A percentile compares a stretch with the other conserved stretches of the same genome.
These are phyloP conservation scores for Debaryomyces castellii DNA, from an alignment of 805 yeast genomes.

Conservation along the genomic window DNA sequence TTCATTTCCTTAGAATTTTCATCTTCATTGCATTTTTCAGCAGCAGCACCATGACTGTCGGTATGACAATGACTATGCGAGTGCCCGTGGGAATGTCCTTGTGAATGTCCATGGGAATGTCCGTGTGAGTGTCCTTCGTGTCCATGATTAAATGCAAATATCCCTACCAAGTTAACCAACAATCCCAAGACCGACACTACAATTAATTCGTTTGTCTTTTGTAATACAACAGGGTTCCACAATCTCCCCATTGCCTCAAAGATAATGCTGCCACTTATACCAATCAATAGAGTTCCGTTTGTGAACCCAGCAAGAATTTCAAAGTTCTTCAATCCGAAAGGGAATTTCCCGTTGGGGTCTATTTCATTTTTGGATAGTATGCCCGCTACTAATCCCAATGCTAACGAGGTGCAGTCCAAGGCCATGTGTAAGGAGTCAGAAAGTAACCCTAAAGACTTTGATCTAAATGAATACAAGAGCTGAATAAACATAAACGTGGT, in stretches of 20 bases:
- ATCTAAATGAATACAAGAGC: constrained; percentile 84
- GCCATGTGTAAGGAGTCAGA: constrained; percentile 98
- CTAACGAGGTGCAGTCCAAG: constrained; percentile 85
- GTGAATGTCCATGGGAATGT: constrained; percentile 26
- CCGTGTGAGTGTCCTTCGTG: constrained; percentile 46
- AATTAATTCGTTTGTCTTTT: constrained; percentile 78
- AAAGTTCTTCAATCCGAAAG: constrained; percentile 78
- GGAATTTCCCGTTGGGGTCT: constrained; percentile 64
- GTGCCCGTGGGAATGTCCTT: constrained; percentile 41
- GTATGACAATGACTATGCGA: constrained; percentile 33
- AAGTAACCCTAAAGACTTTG: constrained; percentile 85
- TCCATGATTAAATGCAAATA: constrained; percentile 91
- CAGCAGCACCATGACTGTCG: constrained; percentile 7
- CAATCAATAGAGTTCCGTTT: constrained; percentile 83
- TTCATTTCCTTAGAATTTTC: constrained; percentile 24
- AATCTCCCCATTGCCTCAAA: constrained; percentile 85
- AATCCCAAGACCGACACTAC: constrained; percentile 85
- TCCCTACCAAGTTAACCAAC: constrained; percentile 86
- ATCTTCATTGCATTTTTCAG: constrained; percentile 9
- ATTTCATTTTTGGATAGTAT: constrained; percentile 42
- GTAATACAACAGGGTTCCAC: constrained; percentile 70
- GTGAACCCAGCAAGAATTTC: constrained; percentile 95
- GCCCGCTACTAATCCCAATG: constrained; percentile 88
- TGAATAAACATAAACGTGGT: constrained; percentile 94
- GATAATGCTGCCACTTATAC: constrained; percentile 84